Evolutionary conservation across 106 monocot genomes (phyloP), one percentile per base, ranked within the genome.

Genomic region (Platanthera guangdongensis): DNA sequence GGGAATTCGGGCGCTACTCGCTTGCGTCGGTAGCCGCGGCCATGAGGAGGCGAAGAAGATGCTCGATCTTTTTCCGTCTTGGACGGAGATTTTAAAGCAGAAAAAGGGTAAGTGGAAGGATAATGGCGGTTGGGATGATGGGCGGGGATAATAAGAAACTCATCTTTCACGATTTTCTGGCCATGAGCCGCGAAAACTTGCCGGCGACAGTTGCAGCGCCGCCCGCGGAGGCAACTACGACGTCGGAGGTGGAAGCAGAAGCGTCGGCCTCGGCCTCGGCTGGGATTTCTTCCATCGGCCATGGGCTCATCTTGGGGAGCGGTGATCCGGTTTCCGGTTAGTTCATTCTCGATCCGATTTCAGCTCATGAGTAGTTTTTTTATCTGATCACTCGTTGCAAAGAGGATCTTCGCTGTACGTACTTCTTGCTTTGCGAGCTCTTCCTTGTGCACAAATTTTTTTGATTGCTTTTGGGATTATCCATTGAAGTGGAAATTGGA

Each of bases 61-160:
- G 47, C 70, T 70, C 30, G n/a, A 47, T 46, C 70, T 70, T 48
- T 70, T 48, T 48, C 70, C 70, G n/a, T 48, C 70, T 70, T 15
- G 47, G 70, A 47, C 70, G 70, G 47, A 48, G 47, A 47, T 70
- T 47, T 70, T 70, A 48, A 70, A 70, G 70, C 16, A 48, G 47
- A n/a, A 15, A 47, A 70, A 70, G 47, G 70, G 47, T 15, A 16
- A 47, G 70, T 1, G 32, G 70, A 70, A 70, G 47, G 47, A 70
- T 70, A 70, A 70, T 70, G 70, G 70, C 70, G 70, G 70, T 70
- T 70, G 70, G 46, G 70, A 47, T 48, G 70, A 70, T 70, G 70
- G 70, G 47, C 18, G 70, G n/a, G 70, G 70, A 70, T 70, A 47
- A 70, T 70, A 70, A 70, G 70, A 70, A 70, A 16, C 70, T 47